phyloP scores from a whole-genome alignment of 2,329 filamentous ascomycete species.

The Talaromyces amestolkiae region DNA sequence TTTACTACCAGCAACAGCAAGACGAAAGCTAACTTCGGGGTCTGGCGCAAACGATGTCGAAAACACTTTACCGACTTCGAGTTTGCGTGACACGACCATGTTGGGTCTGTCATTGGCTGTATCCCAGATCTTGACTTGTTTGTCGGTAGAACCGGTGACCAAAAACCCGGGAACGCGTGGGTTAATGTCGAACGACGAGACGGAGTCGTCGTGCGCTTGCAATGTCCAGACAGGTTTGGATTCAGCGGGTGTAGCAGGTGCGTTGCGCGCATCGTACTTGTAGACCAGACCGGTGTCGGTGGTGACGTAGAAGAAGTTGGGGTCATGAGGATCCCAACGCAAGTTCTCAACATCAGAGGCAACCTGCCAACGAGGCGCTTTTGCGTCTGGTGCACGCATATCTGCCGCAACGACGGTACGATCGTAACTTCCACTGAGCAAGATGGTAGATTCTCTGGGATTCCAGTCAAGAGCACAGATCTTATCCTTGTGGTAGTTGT shows the following conservation, averaged over 20 bases:
- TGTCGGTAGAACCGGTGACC: constrained; percentile 89
- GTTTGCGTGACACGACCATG: constrained; percentile 86
- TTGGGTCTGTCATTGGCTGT: constrained; percentile 74
- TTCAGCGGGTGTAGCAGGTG: constrained; percentile 67
- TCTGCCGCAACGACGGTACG: constrained; percentile 91
- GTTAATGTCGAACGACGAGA: constrained; percentile 93
- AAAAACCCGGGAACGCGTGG: constrained; percentile 85
- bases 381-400: constrained; percentile 86
- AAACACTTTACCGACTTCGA: constrained; percentile 94
- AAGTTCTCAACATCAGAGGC: constrained; percentile 94
- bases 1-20: constrained; percentile 92
- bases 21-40: constrained; percentile 81
- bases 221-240: constrained; percentile 91
- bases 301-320: constrained; percentile 91
- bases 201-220: constrained; percentile 89
- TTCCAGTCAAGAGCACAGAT: constrained; percentile 97
- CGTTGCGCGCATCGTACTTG: constrained; percentile 81
- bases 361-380: constrained; percentile 82
- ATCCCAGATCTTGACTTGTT: constrained; percentile 96
- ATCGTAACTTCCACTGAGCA: constrained; percentile 93
- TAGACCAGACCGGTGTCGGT: constrained; percentile 91
- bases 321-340: constrained; percentile 87
- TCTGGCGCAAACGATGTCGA: constrained; percentile 88
- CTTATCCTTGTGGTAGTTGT: constrained; percentile 94
- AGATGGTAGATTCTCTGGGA: constrained; percentile 76